Evolutionary conservation across 331 rosid species (phyloP).

Genomic region (Acacia concinna): DNA sequence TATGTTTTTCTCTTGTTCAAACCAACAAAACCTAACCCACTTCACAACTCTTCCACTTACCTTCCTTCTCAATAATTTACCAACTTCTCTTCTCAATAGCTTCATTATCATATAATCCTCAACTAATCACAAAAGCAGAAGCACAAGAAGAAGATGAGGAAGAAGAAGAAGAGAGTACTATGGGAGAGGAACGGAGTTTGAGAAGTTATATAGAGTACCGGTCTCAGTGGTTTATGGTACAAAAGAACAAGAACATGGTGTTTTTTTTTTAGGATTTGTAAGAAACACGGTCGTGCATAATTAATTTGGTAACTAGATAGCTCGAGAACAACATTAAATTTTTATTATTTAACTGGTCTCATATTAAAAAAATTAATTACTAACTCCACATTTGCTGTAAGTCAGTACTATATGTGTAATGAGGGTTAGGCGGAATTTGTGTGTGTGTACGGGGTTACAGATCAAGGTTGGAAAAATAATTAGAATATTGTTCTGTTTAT

Average conservation of each 20-base stretch:
- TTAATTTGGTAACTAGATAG: background rate
- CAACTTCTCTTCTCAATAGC: conserved; percentile 27
- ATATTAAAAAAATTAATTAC: background rate
- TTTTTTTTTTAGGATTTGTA: background rate
- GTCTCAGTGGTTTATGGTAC: background rate
- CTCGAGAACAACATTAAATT: background rate
- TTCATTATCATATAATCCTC: conserved; percentile 16
- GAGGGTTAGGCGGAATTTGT: background rate
- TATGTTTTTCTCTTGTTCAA: conserved; percentile 23
- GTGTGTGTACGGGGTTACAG: background rate
- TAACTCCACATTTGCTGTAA: background rate
- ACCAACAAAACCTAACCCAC: conserved; percentile 19
- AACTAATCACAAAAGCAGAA: background rate
- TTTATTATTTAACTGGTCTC: background rate
- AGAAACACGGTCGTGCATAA: background rate
- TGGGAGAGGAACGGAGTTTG: background rate
- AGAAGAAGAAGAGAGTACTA: background rate
- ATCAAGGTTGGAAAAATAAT: background rate
- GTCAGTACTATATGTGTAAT: background rate
- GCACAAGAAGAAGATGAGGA: background rate
- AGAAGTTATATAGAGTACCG: background rate
- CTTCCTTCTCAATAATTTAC: conserved; percentile 33
- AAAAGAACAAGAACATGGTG: conserved; percentile 17
- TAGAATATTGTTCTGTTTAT: background rate
- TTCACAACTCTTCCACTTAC: conserved; percentile 30